Evolutionary conservation across 2,329 filamentous ascomycete species (phyloP), one percentile per base, ranked within the genome.

Genomic region (Coleophoma crateriformis): DNA sequence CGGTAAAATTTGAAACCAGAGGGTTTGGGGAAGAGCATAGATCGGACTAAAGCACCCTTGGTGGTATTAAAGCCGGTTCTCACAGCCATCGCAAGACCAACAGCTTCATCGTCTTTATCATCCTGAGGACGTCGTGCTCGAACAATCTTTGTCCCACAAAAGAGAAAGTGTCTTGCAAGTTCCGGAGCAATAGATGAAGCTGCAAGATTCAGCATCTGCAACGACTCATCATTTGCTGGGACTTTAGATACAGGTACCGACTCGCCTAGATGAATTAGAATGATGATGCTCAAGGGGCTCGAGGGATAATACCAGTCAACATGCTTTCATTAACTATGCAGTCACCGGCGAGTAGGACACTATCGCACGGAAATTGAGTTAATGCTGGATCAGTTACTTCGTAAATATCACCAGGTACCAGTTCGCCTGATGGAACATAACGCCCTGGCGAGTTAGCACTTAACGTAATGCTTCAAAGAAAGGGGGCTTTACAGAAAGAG

Each of bases 321-420:
- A 99, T 99, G 70, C 94, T 97, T 70, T 99, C 94, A 62, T 99
- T 99, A 57, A 99, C 91, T 54, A 99, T 97, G 62, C 91, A 96
- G 68, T 99, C 95, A 38, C 94, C 95, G 47, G 88, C 89, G 0
- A 99, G 77, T 6, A 99, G 72, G 33, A 99, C 73, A 66, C 92
- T 95, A 67, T 99, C 94, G 61, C 89, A 94, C 1, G 94, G 94
- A 54, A 97, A 87, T 59, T 95, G 88, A 3, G 81, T 81, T 22
- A 99, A 74, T 14, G 85, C 90, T 2, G 94, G 94, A 67, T 99
- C 95, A 50, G 92, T 96, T 45, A 99, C 81, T 72, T 99, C 94
- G 68, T 96, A 99, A 7, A 99, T 85, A 66, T 99, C 94, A 33
- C 94, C 94, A 1, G 95, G 94, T 10, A 96, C 91, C 19, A 99